These are phyloP conservation scores for Pichia eremophila DNA, from an alignment of 805 yeast species.

Conservation along the genomic window DNA sequence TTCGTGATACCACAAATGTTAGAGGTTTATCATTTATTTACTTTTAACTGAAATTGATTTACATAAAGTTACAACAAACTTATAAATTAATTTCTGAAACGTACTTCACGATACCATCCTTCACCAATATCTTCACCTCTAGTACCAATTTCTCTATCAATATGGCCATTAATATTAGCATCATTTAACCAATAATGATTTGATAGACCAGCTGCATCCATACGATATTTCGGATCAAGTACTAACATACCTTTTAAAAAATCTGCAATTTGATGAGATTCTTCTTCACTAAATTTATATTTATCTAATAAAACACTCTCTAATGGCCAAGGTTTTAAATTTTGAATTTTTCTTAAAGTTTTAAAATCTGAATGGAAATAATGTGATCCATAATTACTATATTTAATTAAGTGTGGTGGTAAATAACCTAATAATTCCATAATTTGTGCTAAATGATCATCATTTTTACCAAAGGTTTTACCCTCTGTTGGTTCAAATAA, in stretches of 20 bases:
- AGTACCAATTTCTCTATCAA: constrained; percentile 70
- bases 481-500: constrained; percentile 84
- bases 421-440: constrained; percentile 46
- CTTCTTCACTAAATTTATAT: constrained; percentile 60
- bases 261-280: constrained; percentile 64
- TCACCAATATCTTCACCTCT: constrained; percentile 75
- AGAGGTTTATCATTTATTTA: too few species aligned
- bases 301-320: constrained; percentile 75
- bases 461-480: constrained; percentile 72
- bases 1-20: too few species aligned
- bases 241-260: constrained; percentile 78
- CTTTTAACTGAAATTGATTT: not conserved
- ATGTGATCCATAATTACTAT: constrained; percentile 46
- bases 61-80: not conserved
- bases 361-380: constrained; percentile 26
- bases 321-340: constrained; percentile 84
- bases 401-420: constrained; percentile 50
- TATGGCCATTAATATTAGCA: constrained; percentile 65
- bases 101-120: constrained; percentile 77
- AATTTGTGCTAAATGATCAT: constrained; percentile 94
- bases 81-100: not conserved
- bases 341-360: constrained; percentile 64
- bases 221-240: constrained; percentile 69
- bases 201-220: constrained; percentile 94
- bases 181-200: constrained; percentile 81